Conservation (phyloP, 257 asterid species). For the Knoxia roxburghii region DNA sequence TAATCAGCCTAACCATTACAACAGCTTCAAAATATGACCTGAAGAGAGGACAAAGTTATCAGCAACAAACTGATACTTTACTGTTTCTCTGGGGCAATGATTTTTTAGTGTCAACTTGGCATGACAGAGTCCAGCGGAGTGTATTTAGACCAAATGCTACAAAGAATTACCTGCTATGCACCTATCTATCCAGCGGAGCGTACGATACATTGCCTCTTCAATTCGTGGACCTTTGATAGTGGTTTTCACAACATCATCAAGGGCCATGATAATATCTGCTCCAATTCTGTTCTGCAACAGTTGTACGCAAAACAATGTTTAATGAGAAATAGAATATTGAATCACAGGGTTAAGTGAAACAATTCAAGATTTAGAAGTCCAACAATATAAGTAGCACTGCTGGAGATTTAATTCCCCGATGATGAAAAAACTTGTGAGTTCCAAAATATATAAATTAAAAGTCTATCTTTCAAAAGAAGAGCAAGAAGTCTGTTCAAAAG, state of each 20-base stretch:
- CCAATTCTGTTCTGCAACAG: slow-evolving; percentile 86
- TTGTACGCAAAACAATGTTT: slow-evolving; percentile 18
- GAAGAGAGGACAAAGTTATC: background rate
- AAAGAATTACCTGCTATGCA: slow-evolving; percentile 70
- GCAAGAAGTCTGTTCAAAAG: background rate
- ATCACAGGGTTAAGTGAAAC: slow-evolving; percentile 1
- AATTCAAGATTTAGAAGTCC: background rate
- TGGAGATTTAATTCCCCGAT: background rate
- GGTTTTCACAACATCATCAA: slow-evolving; percentile 96
- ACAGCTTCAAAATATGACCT: background rate
- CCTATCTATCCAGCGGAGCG: slow-evolving; percentile 99
- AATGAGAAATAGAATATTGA: slow-evolving; percentile 4
- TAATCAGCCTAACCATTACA: background rate
- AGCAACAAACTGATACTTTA: background rate
- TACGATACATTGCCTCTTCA: slow-evolving; percentile 96
- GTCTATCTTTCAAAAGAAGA: too few species aligned
- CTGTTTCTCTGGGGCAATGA: background rate
- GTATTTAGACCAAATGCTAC: background rate
- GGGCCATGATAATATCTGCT: slow-evolving; percentile 99
- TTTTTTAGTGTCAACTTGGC: background rate
- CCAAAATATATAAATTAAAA: too few species aligned
- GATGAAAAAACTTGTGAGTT: background rate
- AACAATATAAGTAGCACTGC: background rate
- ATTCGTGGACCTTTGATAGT: slow-evolving; percentile 95
- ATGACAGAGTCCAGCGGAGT: too few species aligned